Evolutionary conservation across 2,329 filamentous ascomycete genomes (phyloP).

Genomic region (Ceratocystis papillata): DNA sequence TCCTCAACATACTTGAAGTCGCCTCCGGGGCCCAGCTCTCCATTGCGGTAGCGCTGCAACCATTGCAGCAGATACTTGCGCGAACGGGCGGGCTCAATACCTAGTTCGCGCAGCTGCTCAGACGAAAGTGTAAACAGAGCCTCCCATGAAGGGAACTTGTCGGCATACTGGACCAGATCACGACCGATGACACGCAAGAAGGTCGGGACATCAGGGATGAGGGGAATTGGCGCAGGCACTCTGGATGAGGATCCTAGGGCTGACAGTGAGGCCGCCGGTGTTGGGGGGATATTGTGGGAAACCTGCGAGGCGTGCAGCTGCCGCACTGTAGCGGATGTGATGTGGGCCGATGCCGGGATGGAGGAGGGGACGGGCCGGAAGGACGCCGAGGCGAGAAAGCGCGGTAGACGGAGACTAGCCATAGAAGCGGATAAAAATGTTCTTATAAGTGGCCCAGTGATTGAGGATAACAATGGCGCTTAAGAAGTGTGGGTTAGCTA

Average conservation of each 20-base stretch:
- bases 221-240: slow-evolving; percentile 55
- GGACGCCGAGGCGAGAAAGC: slow-evolving; percentile 14
- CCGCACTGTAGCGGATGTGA: neutral
- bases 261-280: neutral
- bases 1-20: slow-evolving; percentile 62
- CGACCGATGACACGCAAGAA: slow-evolving; percentile 90
- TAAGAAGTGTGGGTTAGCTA: neutral
- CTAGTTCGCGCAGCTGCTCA: slow-evolving; percentile 66
- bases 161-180: slow-evolving; percentile 65
- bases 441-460: neutral
- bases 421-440: neutral
- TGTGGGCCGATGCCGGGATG: neutral
- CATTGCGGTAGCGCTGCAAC: slow-evolving; percentile 72
- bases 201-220: slow-evolving; percentile 72
- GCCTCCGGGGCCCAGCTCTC: slow-evolving; percentile 68
- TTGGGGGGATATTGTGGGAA: neutral
- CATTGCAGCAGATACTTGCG: slow-evolving; percentile 78
- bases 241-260: slow-evolving; percentile 6
- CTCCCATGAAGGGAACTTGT: slow-evolving; percentile 86
- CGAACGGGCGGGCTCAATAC: slow-evolving; percentile 73
- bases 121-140: slow-evolving; percentile 75
- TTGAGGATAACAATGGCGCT: neutral
- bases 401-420: slow-evolving; percentile 16
- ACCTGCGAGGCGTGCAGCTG: neutral
- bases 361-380: neutral